A percentile compares a stretch with the other conserved stretches of the same genome.
phyloP scores from a whole-genome alignment of 768 basidiomycete species.

The Obba rivulosa region DNA sequence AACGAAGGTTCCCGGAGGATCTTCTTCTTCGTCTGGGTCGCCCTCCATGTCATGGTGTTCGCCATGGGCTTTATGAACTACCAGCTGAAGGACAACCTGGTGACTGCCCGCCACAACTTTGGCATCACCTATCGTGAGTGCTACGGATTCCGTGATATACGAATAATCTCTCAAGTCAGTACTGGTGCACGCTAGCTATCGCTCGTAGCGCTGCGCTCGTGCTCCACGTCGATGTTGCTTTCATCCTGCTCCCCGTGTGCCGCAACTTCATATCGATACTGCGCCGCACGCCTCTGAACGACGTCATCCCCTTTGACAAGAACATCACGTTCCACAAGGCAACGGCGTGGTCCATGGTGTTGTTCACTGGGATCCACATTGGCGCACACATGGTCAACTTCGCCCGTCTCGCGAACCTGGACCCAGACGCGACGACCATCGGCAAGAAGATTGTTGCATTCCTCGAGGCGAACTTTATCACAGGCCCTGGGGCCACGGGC shows the following conservation, averaged over 20 bases:
- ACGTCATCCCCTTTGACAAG: conserved; percentile 90
- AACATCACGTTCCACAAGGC: conserved; percentile 89
- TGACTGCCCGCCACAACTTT: conserved; percentile 60
- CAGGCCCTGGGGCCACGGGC: conserved; percentile 78
- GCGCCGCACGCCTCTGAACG: conserved; percentile 79
- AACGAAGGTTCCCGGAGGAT: conserved; percentile 81
- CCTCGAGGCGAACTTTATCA: conserved; percentile 72
- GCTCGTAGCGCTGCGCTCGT: conserved; percentile 87
- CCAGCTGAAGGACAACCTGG: conserved; percentile 71
- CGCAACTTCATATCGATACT: conserved; percentile 90
- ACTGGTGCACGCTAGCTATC: conserved; percentile 48
- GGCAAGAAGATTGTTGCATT: conserved; percentile 63
- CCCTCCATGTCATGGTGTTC: conserved; percentile 76
- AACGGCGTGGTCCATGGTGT: conserved; percentile 86
- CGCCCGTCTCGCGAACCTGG: conserved; percentile 52
- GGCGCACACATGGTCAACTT: conserved; percentile 87
- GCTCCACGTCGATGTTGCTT: conserved; percentile 85
- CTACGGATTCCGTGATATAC: not conserved
- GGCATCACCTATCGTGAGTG: conserved; percentile 73
- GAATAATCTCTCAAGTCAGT: not conserved
- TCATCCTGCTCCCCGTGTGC: conserved; percentile 94
- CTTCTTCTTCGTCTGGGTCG: conserved; percentile 77
- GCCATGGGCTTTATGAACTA: conserved; percentile 77
- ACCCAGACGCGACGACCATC: conserved; percentile 46
- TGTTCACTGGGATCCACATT: conserved; percentile 71